Evolutionary conservation across 140 eudicot species (phyloP).

Genomic region (Bidens hawaiensis): DNA sequence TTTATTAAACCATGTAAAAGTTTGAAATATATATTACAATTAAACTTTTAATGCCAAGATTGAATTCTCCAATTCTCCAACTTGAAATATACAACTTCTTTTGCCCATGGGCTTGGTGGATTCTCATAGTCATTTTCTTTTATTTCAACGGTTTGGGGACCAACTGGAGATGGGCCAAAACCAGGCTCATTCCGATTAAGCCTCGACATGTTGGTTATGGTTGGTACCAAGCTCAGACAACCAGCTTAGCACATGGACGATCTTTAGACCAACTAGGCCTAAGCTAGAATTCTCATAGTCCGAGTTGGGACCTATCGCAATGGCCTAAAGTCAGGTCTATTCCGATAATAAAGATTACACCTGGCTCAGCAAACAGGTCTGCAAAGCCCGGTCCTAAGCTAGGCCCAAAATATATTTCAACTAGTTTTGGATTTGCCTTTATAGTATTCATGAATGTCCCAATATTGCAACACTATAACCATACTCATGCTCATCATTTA

Average conservation of each 20-base stretch:
- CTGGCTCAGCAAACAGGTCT: too few species aligned
- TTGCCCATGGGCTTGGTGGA: too few species aligned
- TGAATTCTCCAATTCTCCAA: neutral
- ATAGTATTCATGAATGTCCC: constrained; percentile 12
- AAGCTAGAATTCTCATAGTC: neutral
- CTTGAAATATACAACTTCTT: neutral
- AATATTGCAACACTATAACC: constrained; percentile 15
- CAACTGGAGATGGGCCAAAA: neutral
- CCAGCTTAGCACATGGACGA: neutral
- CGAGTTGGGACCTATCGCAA: neutral
- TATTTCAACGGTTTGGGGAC: neutral
- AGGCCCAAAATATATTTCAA: neutral
- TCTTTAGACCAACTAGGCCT: neutral
- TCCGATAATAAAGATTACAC: too few species aligned
- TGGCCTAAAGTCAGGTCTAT: neutral
- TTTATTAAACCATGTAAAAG: neutral
- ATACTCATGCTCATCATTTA: constrained; percentile 22
- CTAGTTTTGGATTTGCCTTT: constrained; percentile 1
- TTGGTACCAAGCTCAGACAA: neutral
- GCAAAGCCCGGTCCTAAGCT: too few species aligned
- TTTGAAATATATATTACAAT: too few species aligned
- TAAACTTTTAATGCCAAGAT: neutral
- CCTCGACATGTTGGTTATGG: too few species aligned
- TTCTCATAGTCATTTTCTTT: neutral
- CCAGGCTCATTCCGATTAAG: neutral